Percentiles rank a stretch among this genome's conserved stretches.
Conservation (phyloP, 441 rosid species). For the Euphorbia schlechtendalii region DNA sequence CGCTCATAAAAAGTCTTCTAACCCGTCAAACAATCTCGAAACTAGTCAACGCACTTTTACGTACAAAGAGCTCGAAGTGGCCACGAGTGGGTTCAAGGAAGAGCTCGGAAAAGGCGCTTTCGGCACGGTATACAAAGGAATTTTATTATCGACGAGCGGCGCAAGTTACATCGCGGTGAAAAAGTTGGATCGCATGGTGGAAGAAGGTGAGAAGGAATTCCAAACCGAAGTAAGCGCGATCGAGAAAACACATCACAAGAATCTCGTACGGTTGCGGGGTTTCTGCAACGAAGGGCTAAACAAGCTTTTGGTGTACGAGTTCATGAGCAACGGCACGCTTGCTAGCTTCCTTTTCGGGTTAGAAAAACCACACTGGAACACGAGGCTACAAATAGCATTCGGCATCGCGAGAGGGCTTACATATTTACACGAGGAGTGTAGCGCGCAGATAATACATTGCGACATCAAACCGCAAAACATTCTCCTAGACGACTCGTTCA, state of each 20-base stretch:
- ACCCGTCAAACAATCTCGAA: not conserved
- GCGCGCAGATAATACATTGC: slow-evolving; percentile 24
- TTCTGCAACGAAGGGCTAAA: slow-evolving; percentile 22
- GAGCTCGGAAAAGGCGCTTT: slow-evolving; percentile 27
- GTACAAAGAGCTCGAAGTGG: slow-evolving; percentile 25
- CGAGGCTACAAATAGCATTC: slow-evolving; percentile 10
- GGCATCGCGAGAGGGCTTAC: slow-evolving; percentile 25
- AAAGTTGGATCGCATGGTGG: slow-evolving; percentile 11
- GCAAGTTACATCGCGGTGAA: slow-evolving; percentile 24
- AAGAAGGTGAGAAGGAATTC: slow-evolving; percentile 21
- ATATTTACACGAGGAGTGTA: slow-evolving; percentile 30
- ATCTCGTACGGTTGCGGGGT: slow-evolving; percentile 25
- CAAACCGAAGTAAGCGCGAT: slow-evolving; percentile 20
- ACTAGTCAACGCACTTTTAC: slow-evolving; percentile 15
- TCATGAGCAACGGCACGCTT: slow-evolving; percentile 21
- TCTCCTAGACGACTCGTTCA: slow-evolving; percentile 19
- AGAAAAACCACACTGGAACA: slow-evolving; percentile 18
- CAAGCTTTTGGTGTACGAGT: slow-evolving; percentile 20
- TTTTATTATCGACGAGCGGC: slow-evolving; percentile 7
- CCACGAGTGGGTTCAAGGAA: slow-evolving; percentile 27
- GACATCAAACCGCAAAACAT: no score
- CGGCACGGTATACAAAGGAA: slow-evolving; percentile 28
- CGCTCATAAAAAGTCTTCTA: not conserved
- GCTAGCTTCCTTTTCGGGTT: slow-evolving; percentile 18
- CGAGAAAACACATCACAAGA: slow-evolving; percentile 27